Evolutionary conservation across 176 grass and related monocot genomes (phyloP).

Genomic region (Oryza glumipatula): DNA sequence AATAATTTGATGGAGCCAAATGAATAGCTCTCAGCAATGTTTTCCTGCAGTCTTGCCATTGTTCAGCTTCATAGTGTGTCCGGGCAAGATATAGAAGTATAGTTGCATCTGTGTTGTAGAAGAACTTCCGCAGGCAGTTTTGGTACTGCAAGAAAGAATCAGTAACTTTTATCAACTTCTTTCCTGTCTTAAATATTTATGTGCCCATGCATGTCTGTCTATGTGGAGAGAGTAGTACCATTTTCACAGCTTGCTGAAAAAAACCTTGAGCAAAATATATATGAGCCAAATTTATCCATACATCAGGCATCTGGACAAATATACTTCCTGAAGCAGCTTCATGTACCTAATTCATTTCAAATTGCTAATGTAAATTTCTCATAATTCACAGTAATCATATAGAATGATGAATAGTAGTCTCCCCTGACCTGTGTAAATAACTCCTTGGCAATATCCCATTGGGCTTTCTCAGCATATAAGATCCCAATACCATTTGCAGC

Average conservation of each 20-base stretch:
- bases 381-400: constrained; percentile 28
- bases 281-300: constrained; percentile 96
- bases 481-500: constrained; percentile 96
- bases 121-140: constrained; percentile 89
- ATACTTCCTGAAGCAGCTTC: constrained; percentile 90
- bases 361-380: constrained; percentile 32
- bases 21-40: constrained; percentile 93
- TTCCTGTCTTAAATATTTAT: neutral
- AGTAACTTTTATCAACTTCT: constrained; percentile 16
- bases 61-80: constrained; percentile 93
- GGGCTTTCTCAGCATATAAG: constrained; percentile 87
- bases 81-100: constrained; percentile 91
- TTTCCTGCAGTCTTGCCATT: constrained; percentile 98
- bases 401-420: constrained; percentile 1
- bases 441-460: constrained; percentile 94
- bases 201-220: neutral
- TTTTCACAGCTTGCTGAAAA: constrained; percentile 91
- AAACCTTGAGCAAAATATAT: constrained; percentile 96
- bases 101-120: constrained; percentile 85
- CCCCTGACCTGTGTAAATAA: constrained; percentile 87
- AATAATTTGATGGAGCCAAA: constrained; percentile 95
- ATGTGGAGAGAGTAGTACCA: constrained; percentile 41
- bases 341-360: constrained; percentile 74
- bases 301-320: constrained; percentile 95
- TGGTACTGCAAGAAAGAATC: constrained; percentile 73